Evolutionary conservation across 129 eudicot genomes (phyloP).

Genomic region (Pittosporum tobira): DNA sequence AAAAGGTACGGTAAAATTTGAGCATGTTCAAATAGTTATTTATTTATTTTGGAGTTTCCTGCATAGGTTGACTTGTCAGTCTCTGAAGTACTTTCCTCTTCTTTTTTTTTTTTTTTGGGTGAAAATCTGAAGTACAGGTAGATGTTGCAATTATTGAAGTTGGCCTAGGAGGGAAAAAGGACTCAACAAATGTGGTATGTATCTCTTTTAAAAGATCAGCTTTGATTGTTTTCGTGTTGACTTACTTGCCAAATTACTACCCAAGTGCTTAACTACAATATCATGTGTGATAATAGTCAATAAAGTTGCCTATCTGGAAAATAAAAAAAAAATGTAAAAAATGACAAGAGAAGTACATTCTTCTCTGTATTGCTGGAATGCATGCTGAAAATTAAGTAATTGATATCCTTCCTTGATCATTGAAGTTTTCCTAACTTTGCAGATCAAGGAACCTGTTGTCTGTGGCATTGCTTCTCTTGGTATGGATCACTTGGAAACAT

Average conservation of each 20-base stretch:
- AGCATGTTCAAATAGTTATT: not conserved
- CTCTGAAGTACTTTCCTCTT: constrained; percentile 2
- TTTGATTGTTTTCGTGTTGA: constrained; percentile 4
- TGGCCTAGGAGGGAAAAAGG: constrained; percentile 81
- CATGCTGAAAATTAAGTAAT: constrained; percentile 2
- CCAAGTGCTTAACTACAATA: constrained; percentile 1
- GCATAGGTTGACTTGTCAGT: not conserved
- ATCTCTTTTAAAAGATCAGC: constrained; percentile 4
- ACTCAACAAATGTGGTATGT: constrained; percentile 96
- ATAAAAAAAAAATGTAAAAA: not conserved
- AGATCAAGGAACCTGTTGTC: constrained; percentile 75
- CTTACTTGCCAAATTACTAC: not conserved
- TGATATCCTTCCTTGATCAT: constrained; percentile 10
- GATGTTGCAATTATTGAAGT: constrained; percentile 94
- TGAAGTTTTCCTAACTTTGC: constrained; percentile 18
- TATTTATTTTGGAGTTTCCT: too few relatives aligned
- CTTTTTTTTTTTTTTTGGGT: too few relatives aligned
- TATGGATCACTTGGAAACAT: constrained; percentile 78
- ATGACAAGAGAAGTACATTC: not conserved
- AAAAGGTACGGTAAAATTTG: constrained; percentile 43
- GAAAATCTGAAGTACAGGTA: too few relatives aligned
- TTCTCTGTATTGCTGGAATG: constrained; percentile 1
- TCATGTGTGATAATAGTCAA: not conserved
- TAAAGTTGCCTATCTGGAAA: not conserved
- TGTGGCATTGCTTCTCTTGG: constrained; percentile 93